Evolutionary conservation across 352 stramenopile genomes (phyloP).

Genomic region (Pythium phragmiticola): DNA sequence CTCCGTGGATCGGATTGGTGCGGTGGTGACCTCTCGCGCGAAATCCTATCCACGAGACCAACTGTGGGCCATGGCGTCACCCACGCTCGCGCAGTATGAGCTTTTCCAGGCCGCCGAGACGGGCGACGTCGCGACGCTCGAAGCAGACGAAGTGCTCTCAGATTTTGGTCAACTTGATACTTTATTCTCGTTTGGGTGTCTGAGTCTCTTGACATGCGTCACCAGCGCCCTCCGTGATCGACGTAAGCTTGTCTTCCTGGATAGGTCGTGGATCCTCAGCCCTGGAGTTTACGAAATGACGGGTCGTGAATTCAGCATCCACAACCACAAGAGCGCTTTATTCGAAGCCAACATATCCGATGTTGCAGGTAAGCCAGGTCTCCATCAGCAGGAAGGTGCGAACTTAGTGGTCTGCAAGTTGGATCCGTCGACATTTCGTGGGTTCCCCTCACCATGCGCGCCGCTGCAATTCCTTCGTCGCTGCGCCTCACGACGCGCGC

Average conservation of each 20-base stretch:
- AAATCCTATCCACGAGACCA: background rate
- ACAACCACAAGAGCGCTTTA: too few species aligned
- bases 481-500: conserved; percentile 2
- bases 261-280: too few species aligned
- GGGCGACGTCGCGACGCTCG: conserved; percentile 11
- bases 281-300: too few species aligned
- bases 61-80: background rate
- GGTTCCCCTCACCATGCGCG: background rate
- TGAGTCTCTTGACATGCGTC: too few species aligned
- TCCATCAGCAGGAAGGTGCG: background rate
- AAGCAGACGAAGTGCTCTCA: background rate
- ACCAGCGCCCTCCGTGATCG: too few species aligned
- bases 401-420: background rate
- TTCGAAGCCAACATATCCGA: too few species aligned
- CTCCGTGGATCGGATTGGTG: too few species aligned
- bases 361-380: background rate
- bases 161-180: background rate
- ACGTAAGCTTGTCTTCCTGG: too few species aligned
- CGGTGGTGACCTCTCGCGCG: too few species aligned
- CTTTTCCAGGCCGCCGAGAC: conserved; percentile 19
- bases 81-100: background rate
- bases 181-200: too few species aligned
- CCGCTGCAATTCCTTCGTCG: background rate
- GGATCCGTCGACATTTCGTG: background rate
- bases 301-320: too few species aligned